These are phyloP conservation scores for Penicillium corylophilum DNA, from an alignment of 2,329 filamentous ascomycete genomes.

Conservation along the genomic window DNA sequence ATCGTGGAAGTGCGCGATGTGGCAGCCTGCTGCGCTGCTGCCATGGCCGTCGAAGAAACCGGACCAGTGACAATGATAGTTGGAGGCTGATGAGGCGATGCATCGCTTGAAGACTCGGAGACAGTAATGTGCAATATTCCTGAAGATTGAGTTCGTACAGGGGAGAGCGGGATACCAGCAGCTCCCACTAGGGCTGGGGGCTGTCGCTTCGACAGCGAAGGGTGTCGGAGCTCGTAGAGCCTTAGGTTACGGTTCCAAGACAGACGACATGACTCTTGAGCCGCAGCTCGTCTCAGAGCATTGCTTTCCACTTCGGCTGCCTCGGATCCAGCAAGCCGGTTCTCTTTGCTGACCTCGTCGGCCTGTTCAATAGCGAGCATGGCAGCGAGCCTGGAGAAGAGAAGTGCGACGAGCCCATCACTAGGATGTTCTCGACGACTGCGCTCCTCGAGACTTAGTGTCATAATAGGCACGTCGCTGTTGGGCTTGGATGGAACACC, in stretches of 20 bases:
- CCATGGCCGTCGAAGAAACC: constrained; percentile 34
- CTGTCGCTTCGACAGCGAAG: constrained; percentile 36
- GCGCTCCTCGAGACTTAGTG: constrained; percentile 41
- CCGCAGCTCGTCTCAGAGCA: constrained; percentile 45
- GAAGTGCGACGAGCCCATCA: constrained; percentile 45
- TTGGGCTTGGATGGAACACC: constrained; percentile 42
- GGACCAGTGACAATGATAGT: constrained; percentile 42
- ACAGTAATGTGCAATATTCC: constrained; percentile 45
- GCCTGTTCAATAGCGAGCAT: constrained; percentile 51
- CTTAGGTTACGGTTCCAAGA: constrained; percentile 43
- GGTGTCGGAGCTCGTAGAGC: constrained; percentile 49
- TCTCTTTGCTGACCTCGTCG: constrained; percentile 38
- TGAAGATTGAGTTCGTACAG: constrained; percentile 29
- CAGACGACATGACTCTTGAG: constrained; percentile 48
- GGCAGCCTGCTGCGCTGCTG: constrained; percentile 33
- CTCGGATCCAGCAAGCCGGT: constrained; percentile 41
- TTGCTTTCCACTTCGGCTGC: constrained; percentile 44
- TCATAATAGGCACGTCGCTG: constrained; percentile 45
- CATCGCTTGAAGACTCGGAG: constrained; percentile 32
- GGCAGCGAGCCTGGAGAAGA: constrained; percentile 51
- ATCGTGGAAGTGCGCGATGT: constrained; percentile 40
- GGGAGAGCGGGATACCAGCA: constrained; percentile 34
- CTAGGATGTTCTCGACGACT: constrained; percentile 39
- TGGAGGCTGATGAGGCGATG: constrained; percentile 28
- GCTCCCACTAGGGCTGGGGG: constrained; percentile 35